Base-by-base conservation (phyloP, 345 rosid genomes). In the Atalantia buxifolia region DNA sequence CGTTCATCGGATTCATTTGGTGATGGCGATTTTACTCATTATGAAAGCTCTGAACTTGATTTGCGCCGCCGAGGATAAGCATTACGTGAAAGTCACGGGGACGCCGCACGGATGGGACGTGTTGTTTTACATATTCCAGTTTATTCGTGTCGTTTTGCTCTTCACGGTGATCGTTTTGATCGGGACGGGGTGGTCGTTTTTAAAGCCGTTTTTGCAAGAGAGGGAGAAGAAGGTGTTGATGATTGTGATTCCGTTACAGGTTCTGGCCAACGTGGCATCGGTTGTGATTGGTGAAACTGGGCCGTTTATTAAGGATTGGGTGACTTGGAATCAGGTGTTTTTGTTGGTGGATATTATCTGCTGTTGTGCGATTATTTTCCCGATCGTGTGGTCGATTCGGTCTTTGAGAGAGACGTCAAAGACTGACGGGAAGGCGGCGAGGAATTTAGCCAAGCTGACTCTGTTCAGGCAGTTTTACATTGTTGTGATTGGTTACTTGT, bases 91-190 rank as follows among this genome's bases (percentile, higher is more conserved):
- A 83, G 90, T 83, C 78, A 92, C 97, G 0, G 99, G 99, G 19
- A 96, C 98, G 3, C 95, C 99, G 53, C 99, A 94, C 36, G 99
- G 98, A 1, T 94, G 99, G 99, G 98, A 96, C 73, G 88, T 94
- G 18, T 80, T 93, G 79, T 94, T 92, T 67, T 96, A 96, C 84
- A 90, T 94, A 53, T 96, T 94, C 84, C 98, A 93, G 69, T 94
- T 90, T 74, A 88, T 96, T 33, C 90, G 98, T 2, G 98, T 90
- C 3, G 97, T 96, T 31, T 81, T 96, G 69, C 89, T 96, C 53
- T 96, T 94, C 75, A 96, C 98, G 1, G 98, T 96, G 45, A 96
- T 96, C 71, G 90, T 96, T 68, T 88, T 94, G 92, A 88, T 96
- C 69, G 99, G 98, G 4, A 96, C 99, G 4, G 99, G 99, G 6